Conservation (phyloP, 2,329 filamentous ascomycete species). For the Rhinocladiella mackenziei region DNA sequence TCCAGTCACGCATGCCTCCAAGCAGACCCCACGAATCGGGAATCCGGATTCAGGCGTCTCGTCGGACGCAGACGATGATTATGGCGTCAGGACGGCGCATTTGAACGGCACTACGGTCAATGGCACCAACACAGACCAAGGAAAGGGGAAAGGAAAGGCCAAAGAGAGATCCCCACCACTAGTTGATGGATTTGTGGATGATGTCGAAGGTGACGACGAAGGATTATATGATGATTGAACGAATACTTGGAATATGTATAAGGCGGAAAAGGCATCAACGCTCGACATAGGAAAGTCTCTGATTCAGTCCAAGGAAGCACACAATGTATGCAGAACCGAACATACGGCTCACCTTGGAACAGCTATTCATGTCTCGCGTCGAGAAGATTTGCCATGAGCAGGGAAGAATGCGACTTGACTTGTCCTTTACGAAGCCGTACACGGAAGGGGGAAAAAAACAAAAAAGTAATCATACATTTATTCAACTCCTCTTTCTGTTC, state of each 20-base stretch:
- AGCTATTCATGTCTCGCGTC: too few species aligned
- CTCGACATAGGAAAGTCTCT: too few species aligned
- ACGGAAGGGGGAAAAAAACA: too few species aligned
- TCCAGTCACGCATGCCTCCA: neutral
- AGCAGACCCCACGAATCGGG: conserved; percentile 24
- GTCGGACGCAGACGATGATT: conserved; percentile 35
- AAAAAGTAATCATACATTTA: too few species aligned
- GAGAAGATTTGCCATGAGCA: too few species aligned
- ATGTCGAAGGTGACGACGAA: conserved; percentile 24
- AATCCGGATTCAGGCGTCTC: conserved; percentile 28
- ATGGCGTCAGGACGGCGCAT: conserved; percentile 33
- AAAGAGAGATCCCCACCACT: conserved; percentile 5
- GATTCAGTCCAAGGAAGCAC: too few species aligned
- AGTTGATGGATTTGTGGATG: conserved; percentile 21
- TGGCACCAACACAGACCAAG: conserved; percentile 31
- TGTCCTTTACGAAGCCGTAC: too few species aligned
- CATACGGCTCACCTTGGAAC: too few species aligned
- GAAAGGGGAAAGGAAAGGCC: conserved; percentile 39
- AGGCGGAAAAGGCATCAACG: too few species aligned
- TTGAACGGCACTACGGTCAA: conserved; percentile 32
- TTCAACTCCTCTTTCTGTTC: too few species aligned
- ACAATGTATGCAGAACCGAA: too few species aligned
- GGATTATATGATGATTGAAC: conserved; percentile 23
- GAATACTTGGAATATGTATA: neutral
- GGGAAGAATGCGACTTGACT: too few species aligned